Percentiles rank a stretch among this genome's conserved stretches.
phyloP scores from a whole-genome alignment of 768 basidiomycete species.

The Trametes cubensis region DNA sequence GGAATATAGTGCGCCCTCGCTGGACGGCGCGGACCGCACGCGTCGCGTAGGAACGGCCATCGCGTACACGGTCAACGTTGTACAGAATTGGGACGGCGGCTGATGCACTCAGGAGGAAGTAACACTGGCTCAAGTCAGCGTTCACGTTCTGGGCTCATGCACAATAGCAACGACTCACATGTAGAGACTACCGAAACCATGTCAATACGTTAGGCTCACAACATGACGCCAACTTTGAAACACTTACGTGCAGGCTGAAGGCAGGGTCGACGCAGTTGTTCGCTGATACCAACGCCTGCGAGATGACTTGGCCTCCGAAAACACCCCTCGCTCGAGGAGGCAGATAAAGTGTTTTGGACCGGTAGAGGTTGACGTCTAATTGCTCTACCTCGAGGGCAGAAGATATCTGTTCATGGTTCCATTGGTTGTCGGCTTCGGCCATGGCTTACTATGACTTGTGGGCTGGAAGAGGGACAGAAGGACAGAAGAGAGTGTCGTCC shows the following conservation, averaged over 20 bases:
- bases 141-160: not conserved
- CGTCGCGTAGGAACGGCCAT: conserved; percentile 76
- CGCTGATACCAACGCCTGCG: conserved; percentile 81
- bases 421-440: conserved; percentile 42
- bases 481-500: not conserved
- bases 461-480: not conserved
- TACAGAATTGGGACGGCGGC: conserved; percentile 76
- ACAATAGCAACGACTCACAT: conserved; percentile 49
- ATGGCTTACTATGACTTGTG: not conserved
- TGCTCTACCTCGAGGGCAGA: conserved; percentile 78
- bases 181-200: conserved; percentile 32
- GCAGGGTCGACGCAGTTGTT: conserved; percentile 70
- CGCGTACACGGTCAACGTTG: conserved; percentile 72
- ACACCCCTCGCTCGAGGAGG: conserved; percentile 69
- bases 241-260: conserved; percentile 72
- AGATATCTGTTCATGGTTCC: conserved; percentile 69
- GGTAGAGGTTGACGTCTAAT: conserved; percentile 75
- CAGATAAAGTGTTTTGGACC: conserved; percentile 73
- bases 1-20: conserved; percentile 53
- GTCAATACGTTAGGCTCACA: not conserved
- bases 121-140: conserved; percentile 53
- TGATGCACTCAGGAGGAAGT: conserved; percentile 78
- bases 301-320: conserved; percentile 89
- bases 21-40: conserved; percentile 50
- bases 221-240: not conserved